Evolutionary conservation across 352 stramenopile genomes (phyloP).

Genomic region (Salisapilia sapeloensis): DNA sequence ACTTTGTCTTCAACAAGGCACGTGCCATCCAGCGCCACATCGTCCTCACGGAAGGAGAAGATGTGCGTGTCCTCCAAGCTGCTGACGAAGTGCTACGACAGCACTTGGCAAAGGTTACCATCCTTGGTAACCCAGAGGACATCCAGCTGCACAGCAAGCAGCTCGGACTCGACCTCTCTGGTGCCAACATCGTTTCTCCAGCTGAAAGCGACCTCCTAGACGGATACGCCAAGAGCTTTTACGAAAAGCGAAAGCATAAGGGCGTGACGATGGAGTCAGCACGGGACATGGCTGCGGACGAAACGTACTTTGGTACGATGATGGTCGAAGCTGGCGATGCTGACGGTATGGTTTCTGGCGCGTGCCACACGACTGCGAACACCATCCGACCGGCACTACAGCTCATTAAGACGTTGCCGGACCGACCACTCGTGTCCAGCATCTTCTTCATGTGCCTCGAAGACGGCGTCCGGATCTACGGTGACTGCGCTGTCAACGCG

Average conservation of each 20-base stretch:
- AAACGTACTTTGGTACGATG: slow-evolving; percentile 76
- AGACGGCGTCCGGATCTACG: slow-evolving; percentile 65
- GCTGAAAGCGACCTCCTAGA: slow-evolving; percentile 22
- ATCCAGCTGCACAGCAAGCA: slow-evolving; percentile 49
- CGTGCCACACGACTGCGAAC: slow-evolving; percentile 71
- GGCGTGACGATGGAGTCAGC: slow-evolving; percentile 39
- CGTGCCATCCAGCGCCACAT: slow-evolving; percentile 56
- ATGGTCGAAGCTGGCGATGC: slow-evolving; percentile 70
- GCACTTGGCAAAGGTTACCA: slow-evolving; percentile 51
- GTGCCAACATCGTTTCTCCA: slow-evolving; percentile 42
- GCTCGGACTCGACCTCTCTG: slow-evolving; percentile 38
- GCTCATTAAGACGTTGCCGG: slow-evolving; percentile 68
- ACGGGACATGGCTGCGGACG: slow-evolving; percentile 33
- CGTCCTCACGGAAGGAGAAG: slow-evolving; percentile 68
- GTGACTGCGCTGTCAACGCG: slow-evolving; percentile 77
- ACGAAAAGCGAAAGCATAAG: slow-evolving; percentile 75
- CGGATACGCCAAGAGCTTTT: slow-evolving; percentile 40
- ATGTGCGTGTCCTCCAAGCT: slow-evolving; percentile 65
- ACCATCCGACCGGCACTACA: slow-evolving; percentile 79
- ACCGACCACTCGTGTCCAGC: slow-evolving; percentile 56
- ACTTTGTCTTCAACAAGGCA: slow-evolving; percentile 72
- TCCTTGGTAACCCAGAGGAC: slow-evolving; percentile 57
- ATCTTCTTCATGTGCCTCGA: slow-evolving; percentile 82
- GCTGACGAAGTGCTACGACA: slow-evolving; percentile 53
- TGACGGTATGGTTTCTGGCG: slow-evolving; percentile 76